Evolutionary conservation across 352 stramenopile genomes (phyloP).

Genomic region (Thalassiosira exigua): DNA sequence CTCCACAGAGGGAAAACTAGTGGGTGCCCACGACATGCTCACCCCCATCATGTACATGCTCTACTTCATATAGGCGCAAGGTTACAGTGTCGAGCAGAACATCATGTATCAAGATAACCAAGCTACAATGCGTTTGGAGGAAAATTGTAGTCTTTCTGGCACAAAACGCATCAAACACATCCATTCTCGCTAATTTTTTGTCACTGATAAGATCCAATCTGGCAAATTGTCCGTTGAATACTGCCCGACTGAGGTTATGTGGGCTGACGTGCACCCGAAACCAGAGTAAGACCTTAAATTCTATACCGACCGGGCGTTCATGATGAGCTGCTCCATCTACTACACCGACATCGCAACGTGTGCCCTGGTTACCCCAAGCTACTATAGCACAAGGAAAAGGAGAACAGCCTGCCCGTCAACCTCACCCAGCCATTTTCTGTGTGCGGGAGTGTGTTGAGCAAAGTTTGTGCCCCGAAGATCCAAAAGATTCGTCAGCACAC

Average conservation of each 20-base stretch:
- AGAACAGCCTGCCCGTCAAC: no score
- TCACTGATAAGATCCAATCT: conserved; percentile 36
- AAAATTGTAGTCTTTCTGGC: conserved; percentile 22
- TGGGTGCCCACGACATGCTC: conserved; percentile 12
- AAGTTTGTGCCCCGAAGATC: no score
- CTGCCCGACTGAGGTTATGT: conserved; percentile 46
- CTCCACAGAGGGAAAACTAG: conserved; percentile 34
- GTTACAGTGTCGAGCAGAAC: conserved; percentile 22
- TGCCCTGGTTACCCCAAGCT: no score
- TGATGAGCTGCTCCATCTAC: conserved; percentile 1
- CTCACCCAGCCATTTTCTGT: no score
- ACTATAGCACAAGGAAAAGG: no score
- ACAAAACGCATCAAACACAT: conserved; percentile 36
- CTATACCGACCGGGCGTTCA: not conserved
- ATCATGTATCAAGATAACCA: conserved; percentile 41
- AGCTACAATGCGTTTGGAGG: conserved; percentile 5
- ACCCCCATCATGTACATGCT: conserved; percentile 11
- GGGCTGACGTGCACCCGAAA: conserved; percentile 9
- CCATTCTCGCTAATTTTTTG: conserved; percentile 39
- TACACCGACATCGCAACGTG: no score
- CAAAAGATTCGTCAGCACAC: no score
- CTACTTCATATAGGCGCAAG: conserved; percentile 36
- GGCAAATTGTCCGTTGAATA: conserved; percentile 20
- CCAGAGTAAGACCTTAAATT: not conserved
- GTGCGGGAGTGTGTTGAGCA: no score